phyloP scores from a whole-genome alignment of 345 rosid species.

The Acer yangbiense region DNA sequence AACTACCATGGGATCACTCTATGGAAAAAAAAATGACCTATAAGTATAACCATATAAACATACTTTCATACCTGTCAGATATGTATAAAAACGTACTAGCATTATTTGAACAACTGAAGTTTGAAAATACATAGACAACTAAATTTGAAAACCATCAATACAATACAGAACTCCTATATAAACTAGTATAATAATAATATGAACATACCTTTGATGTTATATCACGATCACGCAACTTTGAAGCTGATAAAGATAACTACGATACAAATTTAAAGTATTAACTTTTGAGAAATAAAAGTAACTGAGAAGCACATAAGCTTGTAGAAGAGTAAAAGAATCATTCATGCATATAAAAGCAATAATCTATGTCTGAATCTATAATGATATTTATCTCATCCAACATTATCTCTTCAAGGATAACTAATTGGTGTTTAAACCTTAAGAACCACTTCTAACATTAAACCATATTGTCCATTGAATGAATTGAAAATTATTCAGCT shows the following conservation, averaged over 20 bases:
- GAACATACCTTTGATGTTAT: conserved; percentile 67
- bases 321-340: background rate
- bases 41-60: too few relatives aligned
- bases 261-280: conserved; percentile 11
- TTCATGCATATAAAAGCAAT: background rate
- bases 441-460: background rate
- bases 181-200: background rate
- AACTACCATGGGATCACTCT: conserved; percentile 92
- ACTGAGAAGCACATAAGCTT: background rate
- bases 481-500: background rate
- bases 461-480: background rate
- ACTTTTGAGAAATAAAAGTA: background rate
- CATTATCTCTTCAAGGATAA: too few relatives aligned
- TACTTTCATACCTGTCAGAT: too few relatives aligned
- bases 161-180: background rate
- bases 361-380: too few relatives aligned
- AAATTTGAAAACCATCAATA: background rate
- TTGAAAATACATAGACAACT: background rate
- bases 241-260: conserved; percentile 78
- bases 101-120: background rate
- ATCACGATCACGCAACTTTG: conserved; percentile 71
- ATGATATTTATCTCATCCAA: too few relatives aligned
- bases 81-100: too few relatives aligned
- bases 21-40: conserved; percentile 23
- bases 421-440: too few relatives aligned